Percentiles rank a stretch among this genome's conserved stretches.
Evolutionary conservation across 768 basidiomycete genomes (phyloP).

Genomic region (Pisolithus sp.): DNA sequence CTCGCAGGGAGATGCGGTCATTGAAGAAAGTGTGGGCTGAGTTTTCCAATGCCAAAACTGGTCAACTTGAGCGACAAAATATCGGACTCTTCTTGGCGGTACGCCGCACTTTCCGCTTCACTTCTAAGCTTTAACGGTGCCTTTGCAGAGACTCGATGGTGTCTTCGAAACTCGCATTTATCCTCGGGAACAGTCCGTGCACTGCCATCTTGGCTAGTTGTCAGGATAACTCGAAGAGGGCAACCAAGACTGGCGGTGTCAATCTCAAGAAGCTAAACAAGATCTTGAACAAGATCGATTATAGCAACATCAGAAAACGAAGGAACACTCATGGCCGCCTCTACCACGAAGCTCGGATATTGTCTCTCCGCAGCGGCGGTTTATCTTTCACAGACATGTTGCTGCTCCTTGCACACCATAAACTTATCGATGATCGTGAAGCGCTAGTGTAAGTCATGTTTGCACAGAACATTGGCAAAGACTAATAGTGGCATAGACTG

Average conservation of each 20-base stretch:
- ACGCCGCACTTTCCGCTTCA: slow-evolving; percentile 24
- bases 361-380: slow-evolving; percentile 64
- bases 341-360: slow-evolving; percentile 81
- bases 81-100: slow-evolving; percentile 82
- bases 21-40: slow-evolving; percentile 95
- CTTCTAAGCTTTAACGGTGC: slow-evolving; percentile 1
- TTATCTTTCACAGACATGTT: slow-evolving; percentile 93
- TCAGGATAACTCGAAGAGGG: slow-evolving; percentile 29
- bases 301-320: slow-evolving; percentile 52
- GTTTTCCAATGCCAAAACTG: slow-evolving; percentile 72
- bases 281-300: slow-evolving; percentile 61
- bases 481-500: slow-evolving; percentile 40
- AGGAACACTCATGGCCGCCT: slow-evolving; percentile 67
- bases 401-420: slow-evolving; percentile 81
- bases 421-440: slow-evolving; percentile 82
- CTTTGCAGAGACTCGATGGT: slow-evolving; percentile 65
- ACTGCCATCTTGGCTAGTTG: slow-evolving; percentile 52
- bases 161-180: slow-evolving; percentile 88
- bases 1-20: slow-evolving; percentile 84
- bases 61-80: slow-evolving; percentile 62
- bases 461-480: not conserved
- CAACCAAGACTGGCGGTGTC: slow-evolving; percentile 41
- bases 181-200: slow-evolving; percentile 58
- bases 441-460: slow-evolving; percentile 68
- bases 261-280: slow-evolving; percentile 58